These are phyloP conservation scores for Russula vinacea DNA, from an alignment of 768 basidiomycete genomes.

Conservation along the genomic window DNA sequence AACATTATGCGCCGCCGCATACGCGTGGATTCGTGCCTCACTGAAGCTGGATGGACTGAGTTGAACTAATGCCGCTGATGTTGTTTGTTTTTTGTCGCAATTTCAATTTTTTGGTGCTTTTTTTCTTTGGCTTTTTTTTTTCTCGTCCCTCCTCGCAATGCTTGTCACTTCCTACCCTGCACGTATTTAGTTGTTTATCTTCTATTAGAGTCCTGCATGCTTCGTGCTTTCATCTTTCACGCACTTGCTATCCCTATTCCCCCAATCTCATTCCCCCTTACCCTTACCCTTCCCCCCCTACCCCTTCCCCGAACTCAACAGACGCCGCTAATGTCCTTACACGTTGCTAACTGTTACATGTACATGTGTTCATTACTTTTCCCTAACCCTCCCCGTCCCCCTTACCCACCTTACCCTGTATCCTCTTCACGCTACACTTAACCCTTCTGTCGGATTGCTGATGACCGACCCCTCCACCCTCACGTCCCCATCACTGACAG, in stretches of 20 bases:
- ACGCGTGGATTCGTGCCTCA: no score
- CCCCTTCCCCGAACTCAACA: background rate
- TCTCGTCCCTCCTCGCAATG: background rate
- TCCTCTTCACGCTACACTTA: background rate
- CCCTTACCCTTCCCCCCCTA: constrained; percentile 41
- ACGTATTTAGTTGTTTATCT: constrained; percentile 21
- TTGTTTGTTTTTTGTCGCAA: constrained; percentile 48
- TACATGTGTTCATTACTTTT: background rate
- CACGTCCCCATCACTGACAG: constrained; percentile 5
- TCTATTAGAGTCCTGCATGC: background rate
- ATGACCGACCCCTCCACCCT: background rate
- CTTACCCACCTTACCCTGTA: background rate
- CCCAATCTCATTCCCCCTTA: background rate
- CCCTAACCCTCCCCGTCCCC: background rate
- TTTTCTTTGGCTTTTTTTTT: background rate
- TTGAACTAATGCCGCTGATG: no score
- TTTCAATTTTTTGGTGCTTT: no score
- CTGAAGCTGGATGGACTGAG: no score
- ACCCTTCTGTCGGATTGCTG: background rate
- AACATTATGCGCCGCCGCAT: no score
- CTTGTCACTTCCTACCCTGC: background rate
- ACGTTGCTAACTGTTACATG: background rate
- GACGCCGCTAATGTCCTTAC: no score
- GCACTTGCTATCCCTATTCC: background rate
- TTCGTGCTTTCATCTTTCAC: constrained; percentile 8